These are phyloP conservation scores for Phytophthora capsici DNA, from an alignment of 352 stramenopile species.

Conservation along the genomic window DNA sequence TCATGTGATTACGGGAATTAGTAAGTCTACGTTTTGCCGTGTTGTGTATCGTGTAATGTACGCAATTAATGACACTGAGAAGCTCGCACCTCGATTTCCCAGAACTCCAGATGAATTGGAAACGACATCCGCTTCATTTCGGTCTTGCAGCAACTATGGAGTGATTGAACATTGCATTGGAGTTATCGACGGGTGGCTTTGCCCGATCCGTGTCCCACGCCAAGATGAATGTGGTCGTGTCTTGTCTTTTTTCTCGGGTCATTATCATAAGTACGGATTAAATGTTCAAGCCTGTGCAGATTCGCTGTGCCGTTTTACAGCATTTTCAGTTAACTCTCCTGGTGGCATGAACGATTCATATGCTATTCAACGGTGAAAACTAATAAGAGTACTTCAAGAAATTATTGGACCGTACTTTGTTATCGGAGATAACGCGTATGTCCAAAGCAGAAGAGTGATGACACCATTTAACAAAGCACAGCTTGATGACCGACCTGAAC, in stretches of 20 bases:
- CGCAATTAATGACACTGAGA: constrained; percentile 4
- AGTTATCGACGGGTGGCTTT: constrained; percentile 20
- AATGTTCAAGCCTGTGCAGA: constrained; percentile 20
- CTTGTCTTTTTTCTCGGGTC: too few relatives aligned
- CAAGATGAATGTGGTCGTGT: not conserved
- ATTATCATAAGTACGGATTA: too few relatives aligned
- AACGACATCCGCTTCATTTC: not conserved
- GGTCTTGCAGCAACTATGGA: not conserved
- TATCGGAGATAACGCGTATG: too few relatives aligned
- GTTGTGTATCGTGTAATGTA: constrained; percentile 8
- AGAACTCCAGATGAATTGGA: not conserved
- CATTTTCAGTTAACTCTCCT: not conserved
- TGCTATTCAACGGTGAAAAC: not conserved
- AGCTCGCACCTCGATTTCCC: constrained; percentile 5
- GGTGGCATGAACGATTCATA: constrained; percentile 10
- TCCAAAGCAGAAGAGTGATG: not conserved
- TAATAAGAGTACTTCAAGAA: not conserved
- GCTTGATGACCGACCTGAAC: not conserved
- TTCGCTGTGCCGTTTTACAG: not conserved
- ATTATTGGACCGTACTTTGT: not conserved
- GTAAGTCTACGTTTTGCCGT: constrained; percentile 1
- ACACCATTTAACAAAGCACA: constrained; percentile 1
- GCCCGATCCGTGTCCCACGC: constrained; percentile 8
- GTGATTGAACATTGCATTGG: constrained; percentile 10
- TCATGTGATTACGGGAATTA: constrained; percentile 6